Evolutionary conservation across 2,329 filamentous ascomycete genomes (phyloP), one percentile per base, ranked within the genome.

Genomic region (Nemania sp.): DNA sequence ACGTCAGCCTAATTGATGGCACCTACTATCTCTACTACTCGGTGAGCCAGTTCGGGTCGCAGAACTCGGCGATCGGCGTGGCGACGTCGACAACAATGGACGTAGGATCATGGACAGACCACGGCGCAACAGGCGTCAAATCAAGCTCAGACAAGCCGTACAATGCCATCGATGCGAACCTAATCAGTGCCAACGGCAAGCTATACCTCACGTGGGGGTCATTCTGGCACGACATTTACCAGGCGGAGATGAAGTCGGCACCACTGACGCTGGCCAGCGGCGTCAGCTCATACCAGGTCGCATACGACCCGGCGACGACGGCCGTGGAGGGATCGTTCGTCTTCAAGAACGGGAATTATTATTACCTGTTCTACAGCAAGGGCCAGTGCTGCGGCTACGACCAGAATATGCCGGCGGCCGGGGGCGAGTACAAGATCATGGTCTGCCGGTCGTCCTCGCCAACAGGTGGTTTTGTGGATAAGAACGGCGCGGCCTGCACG

Each of bases 11-110:
- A 14, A 74, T 88, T n/a, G 80, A 79, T 57, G 73, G 71, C 49
- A 73, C 78, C 5, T 86, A 85, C 71, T 79, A 84, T 63, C 76
- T 89, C n/a, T 88, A 86, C 76, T 87, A 88, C 69, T 75, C 80
- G 1, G 82, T 87, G n/a, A 83, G 79, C 30, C 73, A 78, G 0
- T 86, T 86, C 58, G 84, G 84, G 0, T 78, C 75, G 0, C 83
- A 86, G 58, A 70, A 76, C 66, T 84, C 80, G 0, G 81, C 81
- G 28, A 87, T 89, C 57, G 86, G 86, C 15, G 70, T 77, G 9
- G 77, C 76, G 3, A 76, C 72, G 3, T 75, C 73, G 1, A 60
- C 69, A 0, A 77, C 73, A 1, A 68, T 81, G 67, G 77, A 81
- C 23, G 71, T 75, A 11, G 82, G 81, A 31, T 75, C 72, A 14